Evolutionary conservation across 2,329 filamentous ascomycete genomes (phyloP).

Genomic region (Pseudogymnoascus sp.): DNA sequence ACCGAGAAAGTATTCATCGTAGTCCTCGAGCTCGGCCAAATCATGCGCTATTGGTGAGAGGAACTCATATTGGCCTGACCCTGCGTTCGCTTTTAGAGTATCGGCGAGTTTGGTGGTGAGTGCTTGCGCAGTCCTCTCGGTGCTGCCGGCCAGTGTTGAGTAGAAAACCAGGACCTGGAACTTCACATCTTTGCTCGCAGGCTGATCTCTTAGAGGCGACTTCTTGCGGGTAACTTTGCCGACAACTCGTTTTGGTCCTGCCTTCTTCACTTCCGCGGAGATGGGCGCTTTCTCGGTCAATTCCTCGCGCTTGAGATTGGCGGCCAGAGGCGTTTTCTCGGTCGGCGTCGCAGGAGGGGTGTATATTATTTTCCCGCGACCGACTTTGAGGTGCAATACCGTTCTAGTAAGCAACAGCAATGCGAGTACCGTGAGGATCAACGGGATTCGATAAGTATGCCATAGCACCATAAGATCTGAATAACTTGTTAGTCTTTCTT

Average conservation of each 20-base stretch:
- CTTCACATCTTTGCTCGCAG: slow-evolving; percentile 28
- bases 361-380: slow-evolving; percentile 24
- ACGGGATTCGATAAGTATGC: slow-evolving; percentile 38
- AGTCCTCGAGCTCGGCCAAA: slow-evolving; percentile 69
- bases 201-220: slow-evolving; percentile 24
- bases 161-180: slow-evolving; percentile 78
- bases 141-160: slow-evolving; percentile 78
- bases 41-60: slow-evolving; percentile 61
- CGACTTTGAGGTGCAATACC: slow-evolving; percentile 25
- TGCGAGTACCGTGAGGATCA: slow-evolving; percentile 33
- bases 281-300: not conserved
- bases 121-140: slow-evolving; percentile 61
- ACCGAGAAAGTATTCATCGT: slow-evolving; percentile 84
- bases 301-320: not conserved
- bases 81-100: slow-evolving; percentile 15
- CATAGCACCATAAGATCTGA: slow-evolving; percentile 29
- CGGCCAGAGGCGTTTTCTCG: slow-evolving; percentile 14
- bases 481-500: not conserved
- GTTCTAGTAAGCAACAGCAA: slow-evolving; percentile 30
- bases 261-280: slow-evolving; percentile 24
- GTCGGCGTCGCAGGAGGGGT: slow-evolving; percentile 19
- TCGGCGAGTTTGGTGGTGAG: slow-evolving; percentile 39
- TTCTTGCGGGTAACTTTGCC: slow-evolving; percentile 24
- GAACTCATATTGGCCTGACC: slow-evolving; percentile 30
- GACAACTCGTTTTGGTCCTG: slow-evolving; percentile 30